phyloP scores from a whole-genome alignment of 257 asterid species.

The Solanum medicagineum region DNA sequence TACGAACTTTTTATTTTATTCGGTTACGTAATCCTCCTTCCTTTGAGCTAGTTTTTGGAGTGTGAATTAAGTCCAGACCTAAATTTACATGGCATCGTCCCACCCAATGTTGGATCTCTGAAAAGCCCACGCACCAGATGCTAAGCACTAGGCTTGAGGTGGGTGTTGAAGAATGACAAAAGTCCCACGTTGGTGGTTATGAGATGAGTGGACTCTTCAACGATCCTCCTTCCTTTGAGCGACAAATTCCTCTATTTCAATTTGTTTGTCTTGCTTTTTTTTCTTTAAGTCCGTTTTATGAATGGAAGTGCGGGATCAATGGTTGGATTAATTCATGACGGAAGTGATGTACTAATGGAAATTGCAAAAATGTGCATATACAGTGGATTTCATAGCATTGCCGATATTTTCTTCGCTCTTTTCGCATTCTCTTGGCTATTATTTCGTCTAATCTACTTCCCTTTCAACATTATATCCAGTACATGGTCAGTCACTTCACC shows the following conservation, averaged over 20 bases:
- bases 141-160: no score
- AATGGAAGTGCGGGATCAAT: neutral
- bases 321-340: constrained; percentile 13
- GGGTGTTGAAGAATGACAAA: no score
- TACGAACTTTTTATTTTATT: neutral
- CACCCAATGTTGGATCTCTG: no score
- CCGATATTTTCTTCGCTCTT: constrained; percentile 9
- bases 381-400: constrained; percentile 4
- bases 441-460: constrained; percentile 9
- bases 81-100: no score
- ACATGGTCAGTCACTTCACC: neutral
- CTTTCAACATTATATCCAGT: constrained; percentile 12
- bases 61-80: no score
- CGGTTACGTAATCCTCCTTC: neutral
- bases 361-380: constrained; percentile 14
- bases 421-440: constrained; percentile 17
- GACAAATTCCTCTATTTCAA: no score
- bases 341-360: constrained; percentile 20
- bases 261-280: neutral
- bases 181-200: no score
- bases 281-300: no score
- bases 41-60: no score
- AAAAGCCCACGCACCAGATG: no score
- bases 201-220: no score
- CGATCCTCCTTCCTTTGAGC: no score